phyloP scores from a whole-genome alignment of 2,329 filamentous ascomycete species.

The Colletotrichum sansevieriae region DNA sequence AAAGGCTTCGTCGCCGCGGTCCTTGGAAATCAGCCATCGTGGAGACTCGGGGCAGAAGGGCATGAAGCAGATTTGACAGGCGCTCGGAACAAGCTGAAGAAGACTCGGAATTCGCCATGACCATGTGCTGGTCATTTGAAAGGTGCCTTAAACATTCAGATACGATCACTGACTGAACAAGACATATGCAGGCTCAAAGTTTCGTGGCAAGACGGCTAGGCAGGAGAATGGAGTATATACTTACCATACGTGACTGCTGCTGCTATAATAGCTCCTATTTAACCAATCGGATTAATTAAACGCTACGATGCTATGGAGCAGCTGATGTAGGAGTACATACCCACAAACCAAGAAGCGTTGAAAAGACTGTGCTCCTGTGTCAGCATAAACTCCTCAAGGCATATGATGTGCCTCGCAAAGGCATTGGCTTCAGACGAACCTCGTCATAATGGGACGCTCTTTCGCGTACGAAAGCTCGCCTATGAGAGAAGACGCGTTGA shows the following conservation, averaged over 20 bases:
- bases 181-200: too few species aligned
- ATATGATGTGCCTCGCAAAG: neutral
- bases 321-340: neutral
- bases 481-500: constrained; percentile 63
- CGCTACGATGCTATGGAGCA: too few species aligned
- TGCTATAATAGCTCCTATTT: constrained; percentile 17
- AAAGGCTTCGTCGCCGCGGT: constrained; percentile 50
- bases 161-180: too few species aligned
- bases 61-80: constrained; percentile 47
- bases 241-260: constrained; percentile 30
- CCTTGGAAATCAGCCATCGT: constrained; percentile 50
- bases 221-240: neutral
- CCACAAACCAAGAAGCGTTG: constrained; percentile 53
- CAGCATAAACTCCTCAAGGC: too few species aligned
- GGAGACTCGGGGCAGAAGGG: constrained; percentile 54
- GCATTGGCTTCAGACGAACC: constrained; percentile 47
- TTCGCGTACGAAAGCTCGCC: constrained; percentile 67
- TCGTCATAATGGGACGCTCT: constrained; percentile 64
- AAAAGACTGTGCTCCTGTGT: constrained; percentile 48
- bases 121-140: constrained; percentile 34
- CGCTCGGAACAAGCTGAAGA: constrained; percentile 41
- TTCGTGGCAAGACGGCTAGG: too few species aligned
- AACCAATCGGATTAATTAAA: too few species aligned
- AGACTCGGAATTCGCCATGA: constrained; percentile 36
- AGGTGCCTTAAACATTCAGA: neutral